These are phyloP conservation scores for Moelleriella libera DNA, from an alignment of 2,329 filamentous ascomycete genomes.

Conservation along the genomic window DNA sequence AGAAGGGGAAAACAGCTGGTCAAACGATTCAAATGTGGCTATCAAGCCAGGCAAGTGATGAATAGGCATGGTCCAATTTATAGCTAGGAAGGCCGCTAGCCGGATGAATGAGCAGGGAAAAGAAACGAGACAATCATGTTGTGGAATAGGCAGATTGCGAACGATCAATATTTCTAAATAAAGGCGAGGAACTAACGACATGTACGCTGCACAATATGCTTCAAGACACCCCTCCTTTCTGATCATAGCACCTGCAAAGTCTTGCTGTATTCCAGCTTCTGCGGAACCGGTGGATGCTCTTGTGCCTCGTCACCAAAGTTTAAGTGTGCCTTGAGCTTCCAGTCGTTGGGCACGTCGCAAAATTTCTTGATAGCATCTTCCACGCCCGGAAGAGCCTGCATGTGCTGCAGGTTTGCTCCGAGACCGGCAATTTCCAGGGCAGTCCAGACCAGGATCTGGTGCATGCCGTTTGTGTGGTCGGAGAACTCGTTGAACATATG, in stretches of 20 bases:
- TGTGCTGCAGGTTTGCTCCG: conserved; percentile 84
- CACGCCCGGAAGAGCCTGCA: conserved; percentile 64
- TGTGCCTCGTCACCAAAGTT: conserved; percentile 59
- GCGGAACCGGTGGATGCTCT: conserved; percentile 46
- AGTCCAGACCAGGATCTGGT: conserved; percentile 66
- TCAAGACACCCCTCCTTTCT: background rate
- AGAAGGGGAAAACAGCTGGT: too few species aligned
- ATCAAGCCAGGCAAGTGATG: too few species aligned
- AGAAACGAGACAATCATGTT: too few species aligned
- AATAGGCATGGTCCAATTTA: too few species aligned
- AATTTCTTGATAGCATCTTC: conserved; percentile 53
- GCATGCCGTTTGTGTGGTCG: conserved; percentile 64
- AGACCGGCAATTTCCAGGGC: conserved; percentile 73
- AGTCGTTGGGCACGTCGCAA: conserved; percentile 58
- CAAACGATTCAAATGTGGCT: too few species aligned
- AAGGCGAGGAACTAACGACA: background rate
- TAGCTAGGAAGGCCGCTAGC: too few species aligned
- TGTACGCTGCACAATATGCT: background rate
- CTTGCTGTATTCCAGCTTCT: conserved; percentile 23
- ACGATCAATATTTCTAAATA: too few species aligned
- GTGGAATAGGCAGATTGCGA: too few species aligned
- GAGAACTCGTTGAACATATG: conserved; percentile 71
- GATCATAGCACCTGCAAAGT: conserved; percentile 5
- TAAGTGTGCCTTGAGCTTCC: conserved; percentile 70
- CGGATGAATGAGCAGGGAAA: too few species aligned